Conservation (phyloP, 768 basidiomycete species). For the Scleroderma citrinum region DNA sequence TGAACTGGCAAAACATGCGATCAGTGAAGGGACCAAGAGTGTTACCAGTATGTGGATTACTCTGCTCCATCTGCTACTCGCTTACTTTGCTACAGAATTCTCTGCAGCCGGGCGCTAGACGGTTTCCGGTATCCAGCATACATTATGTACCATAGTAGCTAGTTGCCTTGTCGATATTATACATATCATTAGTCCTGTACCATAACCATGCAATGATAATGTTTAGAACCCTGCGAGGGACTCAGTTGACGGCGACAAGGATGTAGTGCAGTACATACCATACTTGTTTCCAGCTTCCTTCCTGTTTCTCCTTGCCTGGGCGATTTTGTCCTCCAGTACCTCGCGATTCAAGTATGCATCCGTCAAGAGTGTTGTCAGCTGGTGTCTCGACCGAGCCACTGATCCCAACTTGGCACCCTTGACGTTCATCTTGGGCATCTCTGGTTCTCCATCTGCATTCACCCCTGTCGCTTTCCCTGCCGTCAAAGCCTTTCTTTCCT, state of each 20-base stretch:
- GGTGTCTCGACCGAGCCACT: conserved; percentile 68
- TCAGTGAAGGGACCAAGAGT: conserved; percentile 67
- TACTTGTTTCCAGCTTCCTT: conserved; percentile 93
- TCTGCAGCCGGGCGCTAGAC: conserved; percentile 17
- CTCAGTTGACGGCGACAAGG: not conserved
- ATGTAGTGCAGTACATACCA: conserved; percentile 40
- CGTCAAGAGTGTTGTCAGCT: conserved; percentile 71
- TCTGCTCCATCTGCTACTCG: too few relatives aligned
- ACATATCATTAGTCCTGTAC: conserved; percentile 6
- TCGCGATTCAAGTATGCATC: conserved; percentile 85
- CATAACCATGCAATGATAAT: not conserved
- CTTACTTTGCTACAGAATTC: conserved; percentile 19
- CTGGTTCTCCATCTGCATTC: conserved; percentile 37
- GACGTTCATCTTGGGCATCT: conserved; percentile 78
- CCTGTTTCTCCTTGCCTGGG: conserved; percentile 74
- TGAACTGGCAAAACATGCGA: conserved; percentile 70
- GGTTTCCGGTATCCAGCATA: not conserved
- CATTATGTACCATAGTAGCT: conserved; percentile 20
- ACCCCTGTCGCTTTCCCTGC: conserved; percentile 39
- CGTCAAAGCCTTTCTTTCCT: conserved; percentile 73
- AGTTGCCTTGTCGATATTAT: conserved; percentile 12
- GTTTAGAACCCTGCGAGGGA: conserved; percentile 20
- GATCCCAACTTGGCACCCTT: conserved; percentile 68
- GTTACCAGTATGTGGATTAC: conserved; percentile 38
- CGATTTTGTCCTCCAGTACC: conserved; percentile 76